Conservation (phyloP, 352 stramenopile genomes). For the Blastocystis sp. region DNA sequence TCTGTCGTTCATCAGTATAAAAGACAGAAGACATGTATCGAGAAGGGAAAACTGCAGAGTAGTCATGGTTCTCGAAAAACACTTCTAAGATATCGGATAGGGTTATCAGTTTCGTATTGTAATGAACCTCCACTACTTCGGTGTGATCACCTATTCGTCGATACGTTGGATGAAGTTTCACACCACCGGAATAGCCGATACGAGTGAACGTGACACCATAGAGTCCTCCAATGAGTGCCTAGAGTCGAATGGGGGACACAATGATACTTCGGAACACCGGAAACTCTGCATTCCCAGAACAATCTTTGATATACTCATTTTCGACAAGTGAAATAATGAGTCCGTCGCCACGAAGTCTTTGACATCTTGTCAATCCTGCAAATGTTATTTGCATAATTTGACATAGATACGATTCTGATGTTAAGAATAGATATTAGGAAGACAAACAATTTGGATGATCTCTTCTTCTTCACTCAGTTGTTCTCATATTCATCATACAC, state of each 20-base stretch:
- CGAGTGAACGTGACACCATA: slow-evolving; percentile 19
- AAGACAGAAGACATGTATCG: slow-evolving; percentile 19
- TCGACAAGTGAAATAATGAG: background rate
- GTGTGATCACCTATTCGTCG: slow-evolving; percentile 37
- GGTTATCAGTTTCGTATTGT: slow-evolving; percentile 6
- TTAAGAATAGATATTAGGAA: too few species aligned
- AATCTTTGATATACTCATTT: slow-evolving; percentile 52
- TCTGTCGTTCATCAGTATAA: slow-evolving; percentile 1
- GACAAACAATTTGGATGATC: too few species aligned
- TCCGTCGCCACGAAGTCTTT: background rate
- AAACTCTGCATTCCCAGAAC: slow-evolving; percentile 56
- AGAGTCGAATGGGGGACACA: background rate
- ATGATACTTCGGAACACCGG: slow-evolving; percentile 39
- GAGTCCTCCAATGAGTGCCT: slow-evolving; percentile 41
- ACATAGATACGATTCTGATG: too few species aligned
- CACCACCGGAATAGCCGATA: slow-evolving; percentile 34
- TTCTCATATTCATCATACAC: too few species aligned
- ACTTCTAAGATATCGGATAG: slow-evolving; percentile 35
- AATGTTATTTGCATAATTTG: too few species aligned
- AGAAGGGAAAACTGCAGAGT: background rate
- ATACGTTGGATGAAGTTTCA: slow-evolving; percentile 10
- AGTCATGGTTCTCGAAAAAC: slow-evolving; percentile 60
- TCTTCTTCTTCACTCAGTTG: too few species aligned
- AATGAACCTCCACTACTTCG: slow-evolving; percentile 47
- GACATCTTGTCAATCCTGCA: background rate